Evolutionary conservation across 2,329 filamentous ascomycete species (phyloP).

Genomic region (Trichoderma sp.): DNA sequence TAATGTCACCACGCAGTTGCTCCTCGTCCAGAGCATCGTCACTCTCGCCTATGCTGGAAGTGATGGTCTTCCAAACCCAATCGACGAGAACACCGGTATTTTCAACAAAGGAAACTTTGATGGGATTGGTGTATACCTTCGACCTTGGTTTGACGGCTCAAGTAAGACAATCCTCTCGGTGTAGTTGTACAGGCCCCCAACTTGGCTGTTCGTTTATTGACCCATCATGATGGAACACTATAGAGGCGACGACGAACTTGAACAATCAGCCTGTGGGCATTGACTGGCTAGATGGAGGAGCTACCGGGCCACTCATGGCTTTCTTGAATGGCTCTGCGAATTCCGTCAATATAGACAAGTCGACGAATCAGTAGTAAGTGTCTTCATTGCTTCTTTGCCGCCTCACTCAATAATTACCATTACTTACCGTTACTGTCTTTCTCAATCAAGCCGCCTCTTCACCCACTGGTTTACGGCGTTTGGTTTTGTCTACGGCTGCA

Average conservation of each 20-base stretch:
- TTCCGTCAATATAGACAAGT: conserved; percentile 24
- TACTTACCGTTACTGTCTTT: background rate
- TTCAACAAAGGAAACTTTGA: conserved; percentile 29
- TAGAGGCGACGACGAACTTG: conserved; percentile 29
- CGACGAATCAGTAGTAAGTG: conserved; percentile 32
- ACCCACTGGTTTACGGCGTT: conserved; percentile 32
- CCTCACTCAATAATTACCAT: background rate
- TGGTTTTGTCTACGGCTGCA: conserved; percentile 29
- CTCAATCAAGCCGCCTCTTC: conserved; percentile 28
- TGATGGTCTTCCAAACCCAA: conserved; percentile 19
- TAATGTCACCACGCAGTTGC: conserved; percentile 27
- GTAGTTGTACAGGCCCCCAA: background rate
- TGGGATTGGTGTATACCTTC: conserved; percentile 26
- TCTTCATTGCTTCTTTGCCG: background rate
- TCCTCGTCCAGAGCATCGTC: conserved; percentile 31
- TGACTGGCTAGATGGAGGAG: conserved; percentile 34
- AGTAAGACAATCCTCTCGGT: conserved; percentile 19
- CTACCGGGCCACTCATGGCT: conserved; percentile 25
- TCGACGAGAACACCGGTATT: conserved; percentile 28
- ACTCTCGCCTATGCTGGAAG: conserved; percentile 31
- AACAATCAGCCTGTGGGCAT: conserved; percentile 28
- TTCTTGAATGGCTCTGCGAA: conserved; percentile 27
- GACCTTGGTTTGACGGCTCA: conserved; percentile 33
- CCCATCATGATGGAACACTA: background rate
- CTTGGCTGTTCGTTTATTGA: background rate